phyloP scores from a whole-genome alignment of 805 yeast genomes.

The Ogataea ganodermae region DNA sequence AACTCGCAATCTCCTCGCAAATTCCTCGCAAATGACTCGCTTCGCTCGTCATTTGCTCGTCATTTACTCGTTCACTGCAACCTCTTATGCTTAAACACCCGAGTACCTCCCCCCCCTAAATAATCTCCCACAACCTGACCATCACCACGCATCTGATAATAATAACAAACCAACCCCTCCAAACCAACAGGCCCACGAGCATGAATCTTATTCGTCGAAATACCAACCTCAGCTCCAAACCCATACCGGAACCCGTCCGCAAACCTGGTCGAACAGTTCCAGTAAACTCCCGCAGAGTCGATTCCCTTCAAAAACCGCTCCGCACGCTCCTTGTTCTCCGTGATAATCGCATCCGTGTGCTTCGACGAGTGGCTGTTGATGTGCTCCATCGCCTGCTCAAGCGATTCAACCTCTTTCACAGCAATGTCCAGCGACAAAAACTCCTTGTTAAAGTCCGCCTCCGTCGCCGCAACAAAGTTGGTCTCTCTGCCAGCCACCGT shows the following conservation, averaged over 20 bases:
- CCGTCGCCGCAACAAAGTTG: constrained; percentile 49
- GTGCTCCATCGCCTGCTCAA: constrained; percentile 77
- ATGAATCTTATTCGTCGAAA: constrained; percentile 94
- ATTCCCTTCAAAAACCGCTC: constrained; percentile 78
- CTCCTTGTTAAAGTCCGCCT: constrained; percentile 78
- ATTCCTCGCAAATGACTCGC: too few relatives aligned
- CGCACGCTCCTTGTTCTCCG: constrained; percentile 71
- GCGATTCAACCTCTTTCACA: constrained; percentile 58
- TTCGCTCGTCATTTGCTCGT: too few relatives aligned
- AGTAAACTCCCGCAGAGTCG: constrained; percentile 95
- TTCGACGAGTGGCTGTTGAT: constrained; percentile 92
- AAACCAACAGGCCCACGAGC: constrained; percentile 99
- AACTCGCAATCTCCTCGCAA: too few relatives aligned
- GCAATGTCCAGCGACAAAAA: constrained; percentile 83
- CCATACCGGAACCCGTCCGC: constrained; percentile 99
- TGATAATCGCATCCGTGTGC: constrained; percentile 91
- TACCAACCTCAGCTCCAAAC: constrained; percentile 98
- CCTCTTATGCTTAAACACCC: constrained; percentile 74
- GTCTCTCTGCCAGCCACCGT: constrained; percentile 15
- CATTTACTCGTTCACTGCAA: constrained; percentile 24
- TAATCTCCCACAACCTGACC: constrained; percentile 95
- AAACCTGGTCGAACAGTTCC: constrained; percentile 96
- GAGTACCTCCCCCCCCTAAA: constrained; percentile 87
- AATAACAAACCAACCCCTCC: constrained; percentile 95
- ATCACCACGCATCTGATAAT: constrained; percentile 86